A percentile compares a stretch with the other conserved stretches of the same genome.
phyloP scores from a whole-genome alignment of 2,329 filamentous ascomycete species.

The Plenodomus lindquistii region DNA sequence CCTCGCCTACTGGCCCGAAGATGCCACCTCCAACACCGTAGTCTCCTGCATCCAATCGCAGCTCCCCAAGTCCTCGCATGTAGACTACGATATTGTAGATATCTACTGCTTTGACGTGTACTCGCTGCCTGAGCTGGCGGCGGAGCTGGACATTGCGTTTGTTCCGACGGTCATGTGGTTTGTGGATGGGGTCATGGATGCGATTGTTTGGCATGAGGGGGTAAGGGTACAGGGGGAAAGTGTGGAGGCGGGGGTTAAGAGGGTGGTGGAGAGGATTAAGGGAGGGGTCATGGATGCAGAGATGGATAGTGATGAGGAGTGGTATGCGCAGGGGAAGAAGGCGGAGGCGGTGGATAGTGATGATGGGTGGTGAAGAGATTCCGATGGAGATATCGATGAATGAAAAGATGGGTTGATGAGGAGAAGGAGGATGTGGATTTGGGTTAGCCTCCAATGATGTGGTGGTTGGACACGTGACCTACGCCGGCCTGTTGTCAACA shows the following conservation, averaged over 20 bases:
- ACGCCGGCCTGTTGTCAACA: no score
- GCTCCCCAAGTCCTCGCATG: constrained; percentile 15
- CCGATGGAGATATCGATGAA: not conserved
- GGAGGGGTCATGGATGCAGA: constrained; percentile 24
- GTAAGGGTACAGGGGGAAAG: constrained; percentile 27
- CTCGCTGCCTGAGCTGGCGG: constrained; percentile 22
- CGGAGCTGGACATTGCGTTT: constrained; percentile 25
- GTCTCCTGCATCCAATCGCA: constrained; percentile 10
- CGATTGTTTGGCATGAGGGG: constrained; percentile 30
- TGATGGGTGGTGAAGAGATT: not conserved
- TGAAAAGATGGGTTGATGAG: not conserved
- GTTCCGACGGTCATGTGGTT: constrained; percentile 33
- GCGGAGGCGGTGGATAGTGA: not conserved
- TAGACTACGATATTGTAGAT: constrained; percentile 15
- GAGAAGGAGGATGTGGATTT: not conserved
- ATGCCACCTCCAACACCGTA: constrained; percentile 19
- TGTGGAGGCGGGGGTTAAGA: constrained; percentile 24
- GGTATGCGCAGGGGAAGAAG: constrained; percentile 3
- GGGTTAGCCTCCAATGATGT: no score
- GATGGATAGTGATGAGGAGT: constrained; percentile 25
- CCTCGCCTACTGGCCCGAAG: constrained; percentile 27
- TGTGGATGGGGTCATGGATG: constrained; percentile 22
- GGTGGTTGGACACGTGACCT: no score
- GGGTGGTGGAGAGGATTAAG: constrained; percentile 29
- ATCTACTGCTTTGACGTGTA: constrained; percentile 31